Percentiles rank a stretch among this genome's conserved stretches.
phyloP scores from a whole-genome alignment of 2,329 filamentous ascomycete species.

The Dactylellina haptotyla region DNA sequence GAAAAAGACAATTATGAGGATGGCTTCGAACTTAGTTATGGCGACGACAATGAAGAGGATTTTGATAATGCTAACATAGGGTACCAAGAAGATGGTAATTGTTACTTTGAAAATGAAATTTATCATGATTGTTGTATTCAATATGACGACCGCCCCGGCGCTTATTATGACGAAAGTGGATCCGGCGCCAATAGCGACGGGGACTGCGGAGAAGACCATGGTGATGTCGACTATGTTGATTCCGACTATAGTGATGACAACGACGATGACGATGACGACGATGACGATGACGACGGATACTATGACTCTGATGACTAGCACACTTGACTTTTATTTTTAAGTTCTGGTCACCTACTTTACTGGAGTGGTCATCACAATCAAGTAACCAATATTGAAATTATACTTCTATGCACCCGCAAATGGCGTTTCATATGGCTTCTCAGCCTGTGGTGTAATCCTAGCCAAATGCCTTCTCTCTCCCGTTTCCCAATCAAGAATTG shows the following conservation, averaged over 20 bases:
- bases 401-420: constrained; percentile 1
- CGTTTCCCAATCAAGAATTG: constrained; percentile 81
- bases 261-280: not conserved
- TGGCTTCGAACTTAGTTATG: not conserved
- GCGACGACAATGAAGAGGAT: not conserved
- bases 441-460: constrained; percentile 83
- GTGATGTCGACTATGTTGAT: not conserved
- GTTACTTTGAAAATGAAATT: too few relatives aligned
- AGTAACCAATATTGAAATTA: not conserved
- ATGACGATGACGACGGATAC: not conserved
- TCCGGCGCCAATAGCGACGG: not conserved
- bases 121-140: too few relatives aligned
- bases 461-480: constrained; percentile 82
- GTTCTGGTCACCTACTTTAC: too few relatives aligned
- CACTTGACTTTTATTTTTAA: too few relatives aligned
- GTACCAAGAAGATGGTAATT: too few relatives aligned
- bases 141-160: not conserved
- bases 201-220: not conserved
- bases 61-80: too few relatives aligned
- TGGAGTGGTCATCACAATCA: too few relatives aligned
- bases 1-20: not conserved
- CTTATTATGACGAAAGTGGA: not conserved
- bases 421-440: constrained; percentile 61
- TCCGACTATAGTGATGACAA: not conserved
- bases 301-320: too few relatives aligned